Evolutionary conservation across 495 filamentous ascomycete species (phyloP).

Genomic region (Trichoderma erinaceum): DNA sequence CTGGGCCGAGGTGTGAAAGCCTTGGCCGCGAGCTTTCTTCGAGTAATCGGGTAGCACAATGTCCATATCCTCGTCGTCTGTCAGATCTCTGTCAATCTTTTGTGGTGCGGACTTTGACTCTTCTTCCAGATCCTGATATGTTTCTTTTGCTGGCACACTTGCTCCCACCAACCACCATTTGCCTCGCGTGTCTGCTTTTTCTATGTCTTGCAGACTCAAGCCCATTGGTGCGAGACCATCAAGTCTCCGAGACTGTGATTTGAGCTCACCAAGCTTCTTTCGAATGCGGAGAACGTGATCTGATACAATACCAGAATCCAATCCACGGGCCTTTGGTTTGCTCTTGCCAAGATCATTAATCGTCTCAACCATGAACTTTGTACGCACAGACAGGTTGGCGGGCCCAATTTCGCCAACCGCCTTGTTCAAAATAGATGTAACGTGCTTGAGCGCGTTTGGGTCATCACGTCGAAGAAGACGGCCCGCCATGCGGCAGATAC

Average conservation of each 20-base stretch:
- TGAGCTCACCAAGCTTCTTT: slow-evolving; percentile 54
- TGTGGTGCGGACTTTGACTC: slow-evolving; percentile 14
- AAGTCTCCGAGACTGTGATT: slow-evolving; percentile 62
- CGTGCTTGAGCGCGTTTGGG: slow-evolving; percentile 83
- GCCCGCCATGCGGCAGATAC: slow-evolving; percentile 74
- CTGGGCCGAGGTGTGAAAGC: slow-evolving; percentile 93
- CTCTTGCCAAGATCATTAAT: slow-evolving; percentile 95
- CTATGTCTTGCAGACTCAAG: slow-evolving; percentile 72
- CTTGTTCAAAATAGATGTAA: slow-evolving; percentile 59
- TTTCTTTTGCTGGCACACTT: slow-evolving; percentile 34
- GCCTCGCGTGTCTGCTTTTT: slow-evolving; percentile 73
- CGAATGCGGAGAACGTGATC: slow-evolving; percentile 83
- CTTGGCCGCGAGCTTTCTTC: slow-evolving; percentile 59
- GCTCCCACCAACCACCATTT: slow-evolving; percentile 99
- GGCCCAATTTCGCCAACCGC: neutral
- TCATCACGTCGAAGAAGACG: slow-evolving; percentile 85
- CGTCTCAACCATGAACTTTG: slow-evolving; percentile 96
- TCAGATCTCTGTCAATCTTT: slow-evolving; percentile 27
- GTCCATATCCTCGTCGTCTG: slow-evolving; percentile 42
- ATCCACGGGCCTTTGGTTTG: slow-evolving; percentile 65
- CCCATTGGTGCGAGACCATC: slow-evolving; percentile 40
- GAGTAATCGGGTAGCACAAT: slow-evolving; percentile 17
- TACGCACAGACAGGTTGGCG: slow-evolving; percentile 69
- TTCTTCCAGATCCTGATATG: slow-evolving; percentile 21
- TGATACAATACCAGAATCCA: slow-evolving; percentile 54